These are phyloP conservation scores for Alternaria brassicicola DNA, from an alignment of 2,329 filamentous ascomycete genomes.

Conservation along the genomic window DNA sequence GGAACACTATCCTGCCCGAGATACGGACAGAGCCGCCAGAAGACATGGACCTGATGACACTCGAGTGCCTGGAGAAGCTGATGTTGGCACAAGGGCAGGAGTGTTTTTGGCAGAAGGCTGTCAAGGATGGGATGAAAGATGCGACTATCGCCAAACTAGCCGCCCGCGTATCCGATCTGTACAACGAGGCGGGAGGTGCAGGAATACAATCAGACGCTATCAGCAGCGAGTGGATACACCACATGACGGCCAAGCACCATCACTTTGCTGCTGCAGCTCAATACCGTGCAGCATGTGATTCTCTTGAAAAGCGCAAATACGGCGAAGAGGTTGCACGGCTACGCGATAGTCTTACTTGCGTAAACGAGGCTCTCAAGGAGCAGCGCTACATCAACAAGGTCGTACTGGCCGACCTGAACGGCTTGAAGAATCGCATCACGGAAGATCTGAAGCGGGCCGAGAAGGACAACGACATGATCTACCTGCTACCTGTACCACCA, in stretches of 20 bases:
- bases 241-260: constrained; percentile 95
- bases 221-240: constrained; percentile 95
- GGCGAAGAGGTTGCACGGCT: constrained; percentile 93
- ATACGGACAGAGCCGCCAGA: constrained; percentile 84
- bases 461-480: constrained; percentile 96
- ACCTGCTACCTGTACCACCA: constrained; percentile 82
- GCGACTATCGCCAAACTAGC: constrained; percentile 89
- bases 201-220: constrained; percentile 88
- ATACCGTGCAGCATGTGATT: constrained; percentile 87
- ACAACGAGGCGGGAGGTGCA: constrained; percentile 80
- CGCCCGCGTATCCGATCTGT: constrained; percentile 88
- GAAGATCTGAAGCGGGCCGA: constrained; percentile 92
- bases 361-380: constrained; percentile 86
- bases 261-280: constrained; percentile 97
- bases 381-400: constrained; percentile 79
- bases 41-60: constrained; percentile 89
- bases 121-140: constrained; percentile 92
- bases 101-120: constrained; percentile 97
- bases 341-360: constrained; percentile 79
- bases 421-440: constrained; percentile 78
- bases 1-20: constrained; percentile 78
- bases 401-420: constrained; percentile 81
- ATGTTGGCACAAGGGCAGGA: constrained; percentile 93
- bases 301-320: constrained; percentile 90
- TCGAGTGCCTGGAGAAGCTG: constrained; percentile 82